Conservation (phyloP, 169 alveolate genomes). For the Cryptosporidium ryanae region DNA sequence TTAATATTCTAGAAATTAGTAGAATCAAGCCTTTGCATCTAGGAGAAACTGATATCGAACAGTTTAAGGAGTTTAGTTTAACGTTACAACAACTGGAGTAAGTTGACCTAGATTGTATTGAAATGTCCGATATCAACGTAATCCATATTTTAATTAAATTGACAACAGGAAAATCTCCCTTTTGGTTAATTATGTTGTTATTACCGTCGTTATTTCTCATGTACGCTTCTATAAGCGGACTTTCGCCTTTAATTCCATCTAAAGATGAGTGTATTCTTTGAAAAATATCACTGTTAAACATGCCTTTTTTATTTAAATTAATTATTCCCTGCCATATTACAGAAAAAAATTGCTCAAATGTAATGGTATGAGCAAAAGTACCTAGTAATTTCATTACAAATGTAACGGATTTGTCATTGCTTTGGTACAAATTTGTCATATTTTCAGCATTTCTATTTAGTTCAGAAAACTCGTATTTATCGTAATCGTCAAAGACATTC, state of each 20-base stretch:
- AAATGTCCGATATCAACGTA: conserved; percentile 53
- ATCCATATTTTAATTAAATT: conserved; percentile 56
- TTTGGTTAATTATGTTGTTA: not conserved
- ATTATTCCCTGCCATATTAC: conserved; percentile 63
- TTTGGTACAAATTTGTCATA: not conserved
- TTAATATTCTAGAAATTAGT: conserved; percentile 18
- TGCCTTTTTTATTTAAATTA: conserved; percentile 34
- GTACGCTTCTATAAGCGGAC: conserved; percentile 27
- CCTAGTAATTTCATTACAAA: conserved; percentile 59
- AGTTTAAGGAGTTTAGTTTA: conserved; percentile 10
- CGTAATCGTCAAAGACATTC: conserved; percentile 39
- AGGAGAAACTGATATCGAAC: conserved; percentile 41
- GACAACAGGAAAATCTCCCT: conserved; percentile 38
- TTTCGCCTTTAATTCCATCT: conserved; percentile 16
- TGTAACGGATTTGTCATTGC: not conserved
- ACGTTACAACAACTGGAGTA: conserved; percentile 6
- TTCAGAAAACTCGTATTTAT: not conserved
- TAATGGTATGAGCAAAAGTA: conserved; percentile 64
- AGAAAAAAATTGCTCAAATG: conserved; percentile 71
- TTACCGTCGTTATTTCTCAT: conserved; percentile 1
- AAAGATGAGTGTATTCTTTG: conserved; percentile 6
- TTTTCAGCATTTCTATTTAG: not conserved
- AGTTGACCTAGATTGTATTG: conserved; percentile 12
- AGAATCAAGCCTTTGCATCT: conserved; percentile 58
- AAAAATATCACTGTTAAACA: conserved; percentile 22